Evolutionary conservation across 164 flowering plant genomes (phyloP), one percentile per base, ranked within the genome.

Genomic region (Aristolochia contorta): DNA sequence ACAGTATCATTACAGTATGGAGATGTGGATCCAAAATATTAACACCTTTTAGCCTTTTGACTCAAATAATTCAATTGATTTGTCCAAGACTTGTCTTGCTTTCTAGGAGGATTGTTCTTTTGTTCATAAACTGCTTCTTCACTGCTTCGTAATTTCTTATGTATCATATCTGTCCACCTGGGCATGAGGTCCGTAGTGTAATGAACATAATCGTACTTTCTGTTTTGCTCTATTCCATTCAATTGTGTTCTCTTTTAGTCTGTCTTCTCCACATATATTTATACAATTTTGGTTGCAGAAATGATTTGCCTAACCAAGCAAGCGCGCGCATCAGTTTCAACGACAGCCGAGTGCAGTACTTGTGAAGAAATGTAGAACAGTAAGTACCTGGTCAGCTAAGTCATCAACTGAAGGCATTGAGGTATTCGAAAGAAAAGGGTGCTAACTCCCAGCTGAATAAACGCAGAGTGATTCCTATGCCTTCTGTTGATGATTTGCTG

Each of bases 121-220:
- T 89, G 85, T 65, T 89, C 96, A 10, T 93, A 86, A 74, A 91
- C 91, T 62, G 81, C 87, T 63, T 84, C 93, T 32, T 71, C 84
- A 77, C 66, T 89, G 74, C 90, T 89, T 47, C 87, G 86, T 73
- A 86, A 86, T 68, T 89, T 89, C 73, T 89, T 71, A 78, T 89
- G n/a, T 89, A 86, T 71, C 96, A 89, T 61, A 83, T 89, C 63
- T 76, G 85, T 69, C 91, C 96, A 62, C 96, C 96, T 54, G 96
- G 96, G 41, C 96, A 88, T 61, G 88, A 86, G 96, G 96, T 88
- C 63, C 48, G 85, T 74, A 57, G 58, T 57, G 58, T 68, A 49
- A 58, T 65, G 58, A 51, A 41, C 63, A 18, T 58, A 49, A 68
- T 8, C 59, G 24, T 25, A 10, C 50, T 61, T n/a, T 58, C 12